Percentiles rank a stretch among this genome's conserved stretches.
These are phyloP conservation scores for Rubroboletus pulcherrimus DNA, from an alignment of 768 basidiomycete genomes.

Conservation along the genomic window DNA sequence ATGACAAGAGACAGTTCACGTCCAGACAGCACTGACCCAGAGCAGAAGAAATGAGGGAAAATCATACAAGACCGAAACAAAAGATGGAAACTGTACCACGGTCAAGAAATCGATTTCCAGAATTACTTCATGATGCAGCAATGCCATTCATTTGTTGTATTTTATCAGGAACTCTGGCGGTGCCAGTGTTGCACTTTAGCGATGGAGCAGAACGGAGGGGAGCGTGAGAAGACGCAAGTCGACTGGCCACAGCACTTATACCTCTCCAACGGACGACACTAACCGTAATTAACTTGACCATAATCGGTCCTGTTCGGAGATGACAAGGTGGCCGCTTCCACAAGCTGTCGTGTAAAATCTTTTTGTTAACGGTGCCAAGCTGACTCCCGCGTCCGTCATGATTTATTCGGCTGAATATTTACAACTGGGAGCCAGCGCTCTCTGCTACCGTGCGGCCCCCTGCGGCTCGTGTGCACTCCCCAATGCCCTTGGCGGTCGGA, in stretches of 20 bases:
- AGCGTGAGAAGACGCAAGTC: slow-evolving; percentile 17
- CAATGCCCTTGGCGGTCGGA: not conserved
- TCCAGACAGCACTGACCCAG: slow-evolving; percentile 4
- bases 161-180: slow-evolving; percentile 9
- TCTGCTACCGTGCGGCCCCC: not conserved
- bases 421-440: not conserved
- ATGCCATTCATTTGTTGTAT: slow-evolving; percentile 9
- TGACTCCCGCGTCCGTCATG: no score
- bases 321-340: no score
- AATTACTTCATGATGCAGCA: slow-evolving; percentile 7
- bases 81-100: slow-evolving; percentile 13
- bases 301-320: not conserved
- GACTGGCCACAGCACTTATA: slow-evolving; percentile 14
- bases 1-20: slow-evolving; percentile 3
- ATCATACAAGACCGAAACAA: not conserved
- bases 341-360: no score
- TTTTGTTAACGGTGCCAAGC: no score
- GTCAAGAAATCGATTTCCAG: not conserved
- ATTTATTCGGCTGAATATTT: not conserved
- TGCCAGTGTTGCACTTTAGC: slow-evolving; percentile 6
- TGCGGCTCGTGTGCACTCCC: not conserved
- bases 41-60: slow-evolving; percentile 6
- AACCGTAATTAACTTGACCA: slow-evolving; percentile 11
- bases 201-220: slow-evolving; percentile 10
- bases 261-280: not conserved